These are phyloP conservation scores for Fraxinus sp. DNA, from an alignment of 305 asterid species.

Conservation along the genomic window DNA sequence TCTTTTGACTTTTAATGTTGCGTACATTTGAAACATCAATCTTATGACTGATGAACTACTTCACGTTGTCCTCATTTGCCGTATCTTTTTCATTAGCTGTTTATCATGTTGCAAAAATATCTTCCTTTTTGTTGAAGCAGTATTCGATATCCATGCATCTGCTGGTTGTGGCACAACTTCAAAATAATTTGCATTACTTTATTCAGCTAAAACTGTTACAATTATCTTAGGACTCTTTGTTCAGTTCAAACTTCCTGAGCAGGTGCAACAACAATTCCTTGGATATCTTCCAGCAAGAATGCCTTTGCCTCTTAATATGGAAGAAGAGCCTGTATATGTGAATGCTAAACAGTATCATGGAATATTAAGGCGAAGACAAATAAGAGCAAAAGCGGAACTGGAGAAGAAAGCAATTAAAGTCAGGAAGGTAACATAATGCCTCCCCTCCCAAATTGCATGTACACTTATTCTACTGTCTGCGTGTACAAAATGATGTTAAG, in stretches of 20 bases:
- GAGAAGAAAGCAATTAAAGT: constrained; percentile 60
- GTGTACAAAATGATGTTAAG: not conserved
- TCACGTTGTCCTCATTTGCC: not conserved
- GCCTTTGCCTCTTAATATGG: constrained; percentile 80
- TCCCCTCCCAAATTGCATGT: not conserved
- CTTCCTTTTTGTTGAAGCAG: not conserved
- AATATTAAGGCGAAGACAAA: constrained; percentile 70
- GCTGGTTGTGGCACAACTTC: not conserved
- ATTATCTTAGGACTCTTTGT: constrained; percentile 5
- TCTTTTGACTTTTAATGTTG: constrained; percentile 6
- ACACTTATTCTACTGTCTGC: not conserved
- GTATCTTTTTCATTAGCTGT: not conserved
- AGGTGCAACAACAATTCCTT: constrained; percentile 65
- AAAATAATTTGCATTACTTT: not conserved
- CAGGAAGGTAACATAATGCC: constrained; percentile 49
- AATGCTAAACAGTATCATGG: constrained; percentile 82
- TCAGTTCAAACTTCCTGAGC: constrained; percentile 7
- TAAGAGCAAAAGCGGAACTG: constrained; percentile 78
- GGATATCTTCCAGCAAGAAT: constrained; percentile 64
- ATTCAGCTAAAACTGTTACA: not conserved
- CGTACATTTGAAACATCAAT: not conserved
- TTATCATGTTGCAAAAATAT: not conserved
- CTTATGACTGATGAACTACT: not conserved
- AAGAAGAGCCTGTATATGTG: constrained; percentile 79
- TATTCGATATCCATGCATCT: not conserved